phyloP scores from a whole-genome alignment of 2,329 filamentous ascomycete genomes.

The Aspergillus flavus region DNA sequence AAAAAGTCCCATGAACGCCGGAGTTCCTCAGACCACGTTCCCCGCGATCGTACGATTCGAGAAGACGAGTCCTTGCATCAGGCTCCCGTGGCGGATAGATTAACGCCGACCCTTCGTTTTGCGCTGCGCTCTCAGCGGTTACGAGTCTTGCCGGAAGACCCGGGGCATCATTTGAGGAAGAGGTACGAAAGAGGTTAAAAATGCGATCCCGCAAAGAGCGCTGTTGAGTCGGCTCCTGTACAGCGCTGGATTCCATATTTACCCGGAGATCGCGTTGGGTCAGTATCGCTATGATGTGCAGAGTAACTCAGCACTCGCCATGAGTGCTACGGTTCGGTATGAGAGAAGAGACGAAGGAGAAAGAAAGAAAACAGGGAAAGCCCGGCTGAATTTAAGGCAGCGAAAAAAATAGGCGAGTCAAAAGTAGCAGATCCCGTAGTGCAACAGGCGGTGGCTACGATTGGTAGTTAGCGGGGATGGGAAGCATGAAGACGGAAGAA shows the following conservation, averaged over 20 bases:
- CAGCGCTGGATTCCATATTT: slow-evolving; percentile 31
- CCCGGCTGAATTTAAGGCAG: slow-evolving; percentile 5
- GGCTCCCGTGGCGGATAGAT: slow-evolving; percentile 20
- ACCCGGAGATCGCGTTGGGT: not conserved
- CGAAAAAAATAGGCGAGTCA: slow-evolving; percentile 8
- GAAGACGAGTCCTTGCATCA: slow-evolving; percentile 39
- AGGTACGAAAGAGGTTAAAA: slow-evolving; percentile 33
- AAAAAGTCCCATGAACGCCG: slow-evolving; percentile 77
- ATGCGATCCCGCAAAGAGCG: slow-evolving; percentile 37
- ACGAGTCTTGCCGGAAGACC: slow-evolving; percentile 13
- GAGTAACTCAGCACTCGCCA: slow-evolving; percentile 9
- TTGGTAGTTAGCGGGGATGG: slow-evolving; percentile 23
- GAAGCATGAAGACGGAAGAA: not conserved
- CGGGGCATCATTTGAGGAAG: slow-evolving; percentile 17
- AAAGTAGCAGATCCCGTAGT: slow-evolving; percentile 14
- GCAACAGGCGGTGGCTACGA: slow-evolving; percentile 29
- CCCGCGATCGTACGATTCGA: slow-evolving; percentile 42
- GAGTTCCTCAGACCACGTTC: slow-evolving; percentile 41
- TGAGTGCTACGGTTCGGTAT: not conserved
- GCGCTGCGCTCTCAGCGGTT: slow-evolving; percentile 10
- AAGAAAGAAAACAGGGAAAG: not conserved
- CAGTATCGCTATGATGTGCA: slow-evolving; percentile 5
- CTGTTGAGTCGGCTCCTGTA: slow-evolving; percentile 24
- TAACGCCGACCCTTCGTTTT: slow-evolving; percentile 3
- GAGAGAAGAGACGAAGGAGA: slow-evolving; percentile 1